A percentile compares a stretch with the other conserved stretches of the same genome.
Evolutionary conservation across 306 rosid species (phyloP).

Genomic region (Prunus mume): DNA sequence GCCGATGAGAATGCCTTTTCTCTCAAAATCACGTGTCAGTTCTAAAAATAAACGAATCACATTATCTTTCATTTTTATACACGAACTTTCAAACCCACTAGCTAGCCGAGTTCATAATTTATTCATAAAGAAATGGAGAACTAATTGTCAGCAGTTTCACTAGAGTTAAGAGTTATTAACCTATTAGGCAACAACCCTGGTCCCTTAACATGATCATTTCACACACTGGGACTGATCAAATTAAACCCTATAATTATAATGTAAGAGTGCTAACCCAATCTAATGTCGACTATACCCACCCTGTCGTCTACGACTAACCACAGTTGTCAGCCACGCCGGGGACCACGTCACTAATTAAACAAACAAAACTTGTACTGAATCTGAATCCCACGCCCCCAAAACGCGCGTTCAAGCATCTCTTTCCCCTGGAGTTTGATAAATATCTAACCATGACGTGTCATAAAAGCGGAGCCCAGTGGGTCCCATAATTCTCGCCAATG

Average conservation of each 20-base stretch:
- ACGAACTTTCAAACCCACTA: background rate
- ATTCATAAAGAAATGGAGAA: background rate
- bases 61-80: background rate
- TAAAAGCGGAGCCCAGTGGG: conserved; percentile 24
- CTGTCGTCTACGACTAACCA: conserved; percentile 9
- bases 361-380: no score
- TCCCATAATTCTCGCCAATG: conserved; percentile 27
- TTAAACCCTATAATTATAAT: background rate
- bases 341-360: conserved; percentile 23
- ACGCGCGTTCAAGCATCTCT: conserved; percentile 21
- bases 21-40: no score
- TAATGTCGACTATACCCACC: background rate
- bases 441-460: conserved; percentile 55
- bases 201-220: background rate
- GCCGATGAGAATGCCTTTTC: no score
- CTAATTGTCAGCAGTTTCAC: background rate
- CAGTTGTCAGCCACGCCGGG: conserved; percentile 17
- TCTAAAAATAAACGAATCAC: no score
- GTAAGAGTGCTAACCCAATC: background rate
- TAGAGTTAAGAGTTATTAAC: background rate
- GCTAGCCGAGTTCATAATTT: background rate
- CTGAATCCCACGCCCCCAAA: conserved; percentile 16
- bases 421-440: conserved; percentile 21
- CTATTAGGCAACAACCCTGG: background rate
- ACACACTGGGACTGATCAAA: background rate